These are phyloP conservation scores for Eimeria sp. DNA, from an alignment of 169 alveolate species.

Conservation along the genomic window DNA sequence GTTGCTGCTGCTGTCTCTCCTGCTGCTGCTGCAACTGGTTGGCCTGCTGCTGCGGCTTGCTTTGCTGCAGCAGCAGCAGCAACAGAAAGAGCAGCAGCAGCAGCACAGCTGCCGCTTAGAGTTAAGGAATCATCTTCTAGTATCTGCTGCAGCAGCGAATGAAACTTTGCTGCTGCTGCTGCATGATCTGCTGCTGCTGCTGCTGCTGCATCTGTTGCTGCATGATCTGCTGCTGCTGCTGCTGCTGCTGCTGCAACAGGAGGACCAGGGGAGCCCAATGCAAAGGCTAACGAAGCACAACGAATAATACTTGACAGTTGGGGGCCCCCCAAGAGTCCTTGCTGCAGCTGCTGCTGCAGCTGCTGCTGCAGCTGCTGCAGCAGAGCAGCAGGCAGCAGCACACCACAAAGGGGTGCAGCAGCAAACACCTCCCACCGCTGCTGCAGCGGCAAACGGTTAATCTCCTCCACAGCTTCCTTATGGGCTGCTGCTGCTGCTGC, in stretches of 20 bases:
- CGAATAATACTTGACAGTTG: not conserved
- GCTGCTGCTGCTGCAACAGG: constrained; percentile 8
- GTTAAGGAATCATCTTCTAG: not conserved
- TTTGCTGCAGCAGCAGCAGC: constrained; percentile 3
- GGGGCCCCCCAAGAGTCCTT: not conserved
- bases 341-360: constrained; percentile 16
- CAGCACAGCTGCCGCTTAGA: no score
- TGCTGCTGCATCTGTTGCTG: no score
- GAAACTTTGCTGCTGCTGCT: not conserved
- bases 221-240: not conserved
- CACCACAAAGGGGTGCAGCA: constrained; percentile 30
- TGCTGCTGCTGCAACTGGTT: constrained; percentile 29
- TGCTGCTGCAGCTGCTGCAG: constrained; percentile 2
- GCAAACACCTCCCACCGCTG: constrained; percentile 1
- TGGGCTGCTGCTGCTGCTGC: no score
- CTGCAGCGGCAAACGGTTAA: not conserved
- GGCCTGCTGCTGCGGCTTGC: not conserved
- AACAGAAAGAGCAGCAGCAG: constrained; percentile 13
- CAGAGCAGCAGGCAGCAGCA: constrained; percentile 4
- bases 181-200: no score
- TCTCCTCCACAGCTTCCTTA: not conserved
- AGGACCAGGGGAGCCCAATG: not conserved
- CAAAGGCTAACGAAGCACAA: not conserved
- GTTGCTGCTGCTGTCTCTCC: constrained; percentile 14
- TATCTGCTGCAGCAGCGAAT: not conserved